These are phyloP conservation scores for Geotrichum aggregatum DNA, from an alignment of 1,139 yeast species.

Conservation along the genomic window DNA sequence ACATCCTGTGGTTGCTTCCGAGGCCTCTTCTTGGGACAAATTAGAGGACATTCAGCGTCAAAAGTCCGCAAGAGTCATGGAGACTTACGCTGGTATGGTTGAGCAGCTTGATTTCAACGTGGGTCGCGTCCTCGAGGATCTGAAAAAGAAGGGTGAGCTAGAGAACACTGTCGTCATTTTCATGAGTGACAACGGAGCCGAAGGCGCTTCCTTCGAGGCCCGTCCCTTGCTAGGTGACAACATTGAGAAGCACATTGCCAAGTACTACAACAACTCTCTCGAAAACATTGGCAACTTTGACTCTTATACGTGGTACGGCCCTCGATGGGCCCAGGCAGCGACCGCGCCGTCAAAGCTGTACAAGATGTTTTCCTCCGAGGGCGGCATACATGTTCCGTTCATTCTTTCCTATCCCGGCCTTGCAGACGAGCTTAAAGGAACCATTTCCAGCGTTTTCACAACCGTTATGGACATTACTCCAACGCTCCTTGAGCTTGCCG, in stretches of 20 bases:
- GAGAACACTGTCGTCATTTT: slow-evolving; percentile 53
- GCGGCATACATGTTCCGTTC: slow-evolving; percentile 54
- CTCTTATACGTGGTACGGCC: slow-evolving; percentile 52
- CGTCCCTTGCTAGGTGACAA: slow-evolving; percentile 42
- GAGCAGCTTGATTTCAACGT: slow-evolving; percentile 49
- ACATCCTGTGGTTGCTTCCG: slow-evolving; percentile 45
- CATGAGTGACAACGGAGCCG: slow-evolving; percentile 61
- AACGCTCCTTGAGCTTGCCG: slow-evolving; percentile 50
- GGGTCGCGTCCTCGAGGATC: slow-evolving; percentile 45
- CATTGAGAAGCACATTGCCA: slow-evolving; percentile 35
- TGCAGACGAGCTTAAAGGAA: slow-evolving; percentile 23
- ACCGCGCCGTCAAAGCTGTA: slow-evolving; percentile 54
- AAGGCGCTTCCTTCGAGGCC: slow-evolving; percentile 55
- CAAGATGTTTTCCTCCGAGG: slow-evolving; percentile 52
- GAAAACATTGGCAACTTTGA: slow-evolving; percentile 49
- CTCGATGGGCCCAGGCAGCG: slow-evolving; percentile 64
- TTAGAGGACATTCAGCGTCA: slow-evolving; percentile 40
- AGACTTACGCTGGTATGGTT: slow-evolving; percentile 60
- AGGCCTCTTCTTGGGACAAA: slow-evolving; percentile 45
- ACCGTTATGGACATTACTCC: slow-evolving; percentile 60
- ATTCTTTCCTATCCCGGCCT: slow-evolving; percentile 31
- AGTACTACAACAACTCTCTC: slow-evolving; percentile 43
- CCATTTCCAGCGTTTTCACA: slow-evolving; percentile 42
- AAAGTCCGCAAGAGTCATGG: slow-evolving; percentile 48
- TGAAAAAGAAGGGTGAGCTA: slow-evolving; percentile 43